phyloP scores from a whole-genome alignment of 139 green algal species.

The Chlorella sp. region DNA sequence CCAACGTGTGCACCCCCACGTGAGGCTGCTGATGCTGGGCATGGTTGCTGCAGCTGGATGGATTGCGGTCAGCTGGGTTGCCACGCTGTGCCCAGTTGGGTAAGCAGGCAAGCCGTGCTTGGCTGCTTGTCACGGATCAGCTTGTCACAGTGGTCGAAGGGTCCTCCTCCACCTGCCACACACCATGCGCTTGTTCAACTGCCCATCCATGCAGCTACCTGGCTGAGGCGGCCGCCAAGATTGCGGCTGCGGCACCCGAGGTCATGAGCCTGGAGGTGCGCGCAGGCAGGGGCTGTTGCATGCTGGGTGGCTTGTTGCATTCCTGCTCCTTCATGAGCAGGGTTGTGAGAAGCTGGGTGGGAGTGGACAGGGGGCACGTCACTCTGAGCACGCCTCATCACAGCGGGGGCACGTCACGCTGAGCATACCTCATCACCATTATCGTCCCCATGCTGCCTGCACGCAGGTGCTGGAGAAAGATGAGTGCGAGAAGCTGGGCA shows the following conservation, averaged over 20 bases:
- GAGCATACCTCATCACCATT: too few species aligned
- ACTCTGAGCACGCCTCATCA: too few species aligned
- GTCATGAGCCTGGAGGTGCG: slow-evolving; percentile 51
- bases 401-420: too few species aligned
- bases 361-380: too few species aligned
- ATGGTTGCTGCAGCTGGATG: too few species aligned
- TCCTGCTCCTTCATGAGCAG: not conserved
- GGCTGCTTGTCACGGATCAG: not conserved
- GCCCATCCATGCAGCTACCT: slow-evolving; percentile 54
- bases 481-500: slow-evolving; percentile 90
- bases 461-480: slow-evolving; percentile 85
- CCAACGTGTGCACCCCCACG: slow-evolving; percentile 94
- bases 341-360: too few species aligned
- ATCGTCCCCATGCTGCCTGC: too few species aligned
- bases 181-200: not conserved
- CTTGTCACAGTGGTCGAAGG: too few species aligned
- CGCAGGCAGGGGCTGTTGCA: not conserved
- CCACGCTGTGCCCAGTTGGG: too few species aligned
- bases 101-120: too few species aligned
- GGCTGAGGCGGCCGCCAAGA: slow-evolving; percentile 70
- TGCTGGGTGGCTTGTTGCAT: not conserved
- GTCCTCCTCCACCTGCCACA: not conserved
- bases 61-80: not conserved
- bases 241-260: slow-evolving; percentile 63
- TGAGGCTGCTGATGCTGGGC: not conserved